Evolutionary conservation across 148 eudicot species (phyloP).

Genomic region (Nepenthes gracilis): DNA sequence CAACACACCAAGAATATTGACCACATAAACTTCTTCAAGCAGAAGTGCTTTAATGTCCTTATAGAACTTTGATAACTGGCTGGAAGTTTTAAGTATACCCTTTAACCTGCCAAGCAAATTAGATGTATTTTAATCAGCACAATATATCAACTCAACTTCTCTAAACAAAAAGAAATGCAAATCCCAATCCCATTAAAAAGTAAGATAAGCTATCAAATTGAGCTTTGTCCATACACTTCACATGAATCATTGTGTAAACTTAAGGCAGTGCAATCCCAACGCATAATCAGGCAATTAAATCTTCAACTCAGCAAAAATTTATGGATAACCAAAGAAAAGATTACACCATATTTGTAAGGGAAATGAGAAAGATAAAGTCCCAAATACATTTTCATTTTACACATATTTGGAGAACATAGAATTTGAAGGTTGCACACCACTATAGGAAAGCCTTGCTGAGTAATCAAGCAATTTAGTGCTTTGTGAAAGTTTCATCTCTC

Average conservation of each 20-base stretch:
- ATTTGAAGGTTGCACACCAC: too few species aligned
- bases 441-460: too few species aligned
- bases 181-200: not conserved
- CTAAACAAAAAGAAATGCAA: not conserved
- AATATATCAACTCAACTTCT: not conserved
- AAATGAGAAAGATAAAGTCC: too few species aligned
- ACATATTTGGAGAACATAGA: too few species aligned
- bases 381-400: too few species aligned
- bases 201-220: not conserved
- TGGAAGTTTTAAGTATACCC: conserved; percentile 4
- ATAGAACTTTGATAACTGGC: conserved; percentile 37
- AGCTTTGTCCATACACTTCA: not conserved
- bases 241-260: not conserved
- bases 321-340: too few species aligned
- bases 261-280: too few species aligned
- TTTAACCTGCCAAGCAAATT: conserved; percentile 25
- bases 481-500: too few species aligned
- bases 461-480: too few species aligned
- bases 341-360: too few species aligned
- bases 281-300: too few species aligned
- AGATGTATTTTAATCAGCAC: not conserved
- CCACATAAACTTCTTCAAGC: conserved; percentile 50
- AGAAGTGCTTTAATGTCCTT: conserved; percentile 53
- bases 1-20: conserved; percentile 59
- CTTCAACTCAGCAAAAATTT: too few species aligned